These are phyloP conservation scores for Saksenaea oblongispora DNA, from an alignment of 371 early-diverging fungal species.

Conservation along the genomic window DNA sequence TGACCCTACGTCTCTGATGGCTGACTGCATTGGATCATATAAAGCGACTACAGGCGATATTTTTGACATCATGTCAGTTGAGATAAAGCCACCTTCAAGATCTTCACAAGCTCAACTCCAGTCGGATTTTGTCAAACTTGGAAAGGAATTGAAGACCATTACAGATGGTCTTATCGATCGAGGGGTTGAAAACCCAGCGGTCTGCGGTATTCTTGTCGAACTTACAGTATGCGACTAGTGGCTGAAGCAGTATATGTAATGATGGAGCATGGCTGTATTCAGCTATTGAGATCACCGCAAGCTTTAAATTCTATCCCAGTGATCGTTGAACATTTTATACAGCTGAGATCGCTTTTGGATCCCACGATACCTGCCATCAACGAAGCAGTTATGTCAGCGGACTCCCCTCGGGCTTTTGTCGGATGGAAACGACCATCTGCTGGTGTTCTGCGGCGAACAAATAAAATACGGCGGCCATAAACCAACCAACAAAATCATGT, in stretches of 20 bases:
- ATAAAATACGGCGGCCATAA: too few species aligned
- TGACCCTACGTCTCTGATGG: too few species aligned
- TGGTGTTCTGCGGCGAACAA: too few species aligned
- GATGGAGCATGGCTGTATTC: background rate
- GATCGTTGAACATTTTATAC: slow-evolving; percentile 3
- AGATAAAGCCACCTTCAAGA: background rate
- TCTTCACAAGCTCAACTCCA: background rate
- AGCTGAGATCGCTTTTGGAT: background rate
- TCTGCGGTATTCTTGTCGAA: background rate
- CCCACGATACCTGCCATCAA: too few species aligned
- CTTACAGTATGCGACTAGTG: slow-evolving; percentile 1
- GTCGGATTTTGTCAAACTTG: slow-evolving; percentile 9
- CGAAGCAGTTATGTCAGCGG: too few species aligned
- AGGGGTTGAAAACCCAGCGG: background rate
- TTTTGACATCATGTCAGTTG: background rate
- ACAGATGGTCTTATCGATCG: background rate
- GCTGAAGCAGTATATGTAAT: slow-evolving; percentile 7
- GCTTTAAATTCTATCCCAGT: background rate
- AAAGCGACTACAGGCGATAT: too few species aligned
- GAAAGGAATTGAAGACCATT: slow-evolving; percentile 8
- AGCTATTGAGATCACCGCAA: background rate
- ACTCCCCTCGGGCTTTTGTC: too few species aligned
- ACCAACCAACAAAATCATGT: too few species aligned
- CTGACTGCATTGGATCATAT: too few species aligned
- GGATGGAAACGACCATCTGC: too few species aligned